A percentile compares a stretch with the other conserved stretches of the same genome.
Evolutionary conservation across 306 rosid species (phyloP).

Genomic region (Cicer yamashitae): DNA sequence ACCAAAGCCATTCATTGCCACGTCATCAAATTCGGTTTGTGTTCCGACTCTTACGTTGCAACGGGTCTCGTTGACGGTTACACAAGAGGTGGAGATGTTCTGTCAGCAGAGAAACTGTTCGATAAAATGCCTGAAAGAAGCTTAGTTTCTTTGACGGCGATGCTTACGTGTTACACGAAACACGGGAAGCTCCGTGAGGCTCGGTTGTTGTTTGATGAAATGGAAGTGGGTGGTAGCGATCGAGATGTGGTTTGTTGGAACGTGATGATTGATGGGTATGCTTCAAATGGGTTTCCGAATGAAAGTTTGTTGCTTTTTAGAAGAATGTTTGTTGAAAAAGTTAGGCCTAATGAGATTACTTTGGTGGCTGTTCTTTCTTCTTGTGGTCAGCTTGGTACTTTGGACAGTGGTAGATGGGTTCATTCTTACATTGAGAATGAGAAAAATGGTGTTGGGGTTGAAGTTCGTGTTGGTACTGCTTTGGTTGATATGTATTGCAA

Average conservation of each 20-base stretch:
- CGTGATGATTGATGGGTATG: constrained; percentile 80
- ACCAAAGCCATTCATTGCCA: constrained; percentile 64
- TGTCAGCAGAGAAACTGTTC: constrained; percentile 64
- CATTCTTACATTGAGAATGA: constrained; percentile 61
- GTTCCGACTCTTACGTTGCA: constrained; percentile 60
- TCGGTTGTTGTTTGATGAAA: constrained; percentile 57
- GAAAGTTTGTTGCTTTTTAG: constrained; percentile 69
- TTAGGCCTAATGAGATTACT: constrained; percentile 71
- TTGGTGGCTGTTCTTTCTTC: constrained; percentile 71
- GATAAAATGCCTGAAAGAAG: constrained; percentile 72
- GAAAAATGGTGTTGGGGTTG: constrained; percentile 47
- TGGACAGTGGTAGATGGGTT: constrained; percentile 81
- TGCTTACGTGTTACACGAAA: constrained; percentile 71
- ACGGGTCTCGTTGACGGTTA: constrained; percentile 72
- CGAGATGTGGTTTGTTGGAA: constrained; percentile 85
- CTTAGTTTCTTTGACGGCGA: constrained; percentile 66
- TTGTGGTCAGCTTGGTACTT: constrained; percentile 81
- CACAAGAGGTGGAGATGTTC: constrained; percentile 66
- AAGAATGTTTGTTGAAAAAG: constrained; percentile 60
- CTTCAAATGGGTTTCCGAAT: constrained; percentile 70
- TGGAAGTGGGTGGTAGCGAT: constrained; percentile 32
- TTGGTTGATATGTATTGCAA: constrained; percentile 83
- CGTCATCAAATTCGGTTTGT: constrained; percentile 54
- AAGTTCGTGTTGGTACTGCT: constrained; percentile 70
- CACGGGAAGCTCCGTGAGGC: constrained; percentile 68